Evolutionary conservation across 2,329 filamentous ascomycete genomes (phyloP), one percentile per base, ranked within the genome.

Genomic region (Paracamarosporium sp.): DNA sequence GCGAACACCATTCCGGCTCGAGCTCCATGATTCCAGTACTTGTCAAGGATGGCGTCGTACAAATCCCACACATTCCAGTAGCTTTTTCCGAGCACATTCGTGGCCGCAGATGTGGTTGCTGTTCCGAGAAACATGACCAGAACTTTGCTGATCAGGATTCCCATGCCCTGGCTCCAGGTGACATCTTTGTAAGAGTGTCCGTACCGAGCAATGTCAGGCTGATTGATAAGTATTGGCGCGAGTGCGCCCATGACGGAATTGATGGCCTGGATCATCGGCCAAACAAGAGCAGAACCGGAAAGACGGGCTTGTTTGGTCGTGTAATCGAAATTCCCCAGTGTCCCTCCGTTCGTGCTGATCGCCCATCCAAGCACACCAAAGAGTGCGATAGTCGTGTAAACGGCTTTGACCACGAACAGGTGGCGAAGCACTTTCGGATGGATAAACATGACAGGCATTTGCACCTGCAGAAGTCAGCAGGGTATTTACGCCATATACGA

Each of bases 221-320:
- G 44, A 20, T 47, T 47, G n/a, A 47, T 47, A 5, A 47, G 28
- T 8, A 47, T 28, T 2, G 44, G 44, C 11, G 44, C 44, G 5
- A 47, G n/a, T 24, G 44, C 44, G 1, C 44, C 44, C 44, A 47
- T 5, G 59, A 20, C 62, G 8, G 61, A 62, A 46, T 66, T 66
- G 47, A 65, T 63, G 11, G 63, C 63, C 55, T 65, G 63, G 5
- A 65, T 62, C 61, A 64, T 12, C 1, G 44, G 44, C 44, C 44
- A 47, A 6, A 47, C 27, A 15, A 47, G 44, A 24, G 25, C 44
- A 12, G 30, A 47, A 20, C 61, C 63, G 4, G 63, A 62, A 0
- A 66, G 57, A 9, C 47, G 61, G 6, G 46, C 45, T 54, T 66
- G 63, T 36, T 58, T 56, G 1, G 63, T 66, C 8, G 61, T 66